Evolutionary conservation across 306 rosid species (phyloP), one percentile per base, ranked within the genome.

Genomic region (Corylus heterophylla): DNA sequence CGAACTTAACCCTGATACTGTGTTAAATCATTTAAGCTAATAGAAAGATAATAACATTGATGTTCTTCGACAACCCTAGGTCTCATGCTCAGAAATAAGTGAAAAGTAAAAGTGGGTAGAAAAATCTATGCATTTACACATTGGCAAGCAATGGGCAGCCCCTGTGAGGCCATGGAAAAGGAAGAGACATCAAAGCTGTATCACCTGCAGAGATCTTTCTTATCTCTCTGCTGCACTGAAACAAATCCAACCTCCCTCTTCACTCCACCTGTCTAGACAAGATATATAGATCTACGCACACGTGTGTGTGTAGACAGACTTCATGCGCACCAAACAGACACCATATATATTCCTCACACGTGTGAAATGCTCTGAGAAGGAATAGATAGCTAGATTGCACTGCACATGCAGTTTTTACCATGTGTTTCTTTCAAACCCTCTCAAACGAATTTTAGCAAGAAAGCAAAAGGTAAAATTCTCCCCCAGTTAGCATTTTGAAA

Each of bases 321-420:
- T 81, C 87, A 88, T 88, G 89, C 86, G 66, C 80, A 76, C 51
- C 84, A 83, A 78, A 76, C 83, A 62, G 73, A 82, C 76, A 82
- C 77, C 80, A 47, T 82, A 73, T 82, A 73, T 83, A 69, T 49
- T 85, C 85, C 79, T 74, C 86, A 88, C 94, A 85, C 90, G 94
- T 83, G 84, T 83, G 80, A 73, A 76, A 42, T 45, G 50, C 48
- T 51, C 80, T 12, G 70, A 84, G 59, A 71, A 61, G 1, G 7
- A 75, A 71, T 22, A 76, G 16, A 73, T 35, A 22, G 25, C 25
- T 22, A 73, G 44, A 35, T 75, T 77, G 76, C 77, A 29, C 27
- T 52, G 31, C 63, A 25, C 77, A 31, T 2, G 35, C 35, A 16
- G 27, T 69, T 7, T 42, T 68, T 68, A 39, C 14, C 16, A 14